These are phyloP conservation scores for Metahyphopichia silvanorum DNA, from an alignment of 805 yeast genomes.

Conservation along the genomic window DNA sequence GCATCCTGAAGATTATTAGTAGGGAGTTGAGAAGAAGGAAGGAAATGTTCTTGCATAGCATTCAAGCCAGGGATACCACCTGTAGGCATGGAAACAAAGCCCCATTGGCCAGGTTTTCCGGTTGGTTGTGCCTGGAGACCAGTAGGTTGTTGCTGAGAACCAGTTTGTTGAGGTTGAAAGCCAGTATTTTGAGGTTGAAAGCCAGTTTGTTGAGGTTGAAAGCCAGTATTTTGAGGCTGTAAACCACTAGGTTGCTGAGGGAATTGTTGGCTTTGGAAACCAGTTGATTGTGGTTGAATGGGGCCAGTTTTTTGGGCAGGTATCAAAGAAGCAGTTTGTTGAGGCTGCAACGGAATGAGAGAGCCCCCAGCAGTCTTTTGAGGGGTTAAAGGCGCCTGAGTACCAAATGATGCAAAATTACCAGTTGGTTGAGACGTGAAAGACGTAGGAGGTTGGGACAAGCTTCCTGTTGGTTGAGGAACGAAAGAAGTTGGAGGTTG, in stretches of 20 bases:
- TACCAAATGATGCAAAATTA: not conserved
- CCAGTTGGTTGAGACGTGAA: constrained; percentile 6
- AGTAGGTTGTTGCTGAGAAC: constrained; percentile 22
- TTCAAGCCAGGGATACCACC: constrained; percentile 71
- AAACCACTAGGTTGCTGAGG: constrained; percentile 19
- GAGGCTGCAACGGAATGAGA: constrained; percentile 52
- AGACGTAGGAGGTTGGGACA: constrained; percentile 26
- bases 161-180: constrained; percentile 26
- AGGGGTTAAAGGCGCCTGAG: constrained; percentile 20
- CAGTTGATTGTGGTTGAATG: constrained; percentile 28
- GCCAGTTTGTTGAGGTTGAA: constrained; percentile 29
- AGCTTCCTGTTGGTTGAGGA: constrained; percentile 40
- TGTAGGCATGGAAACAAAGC: constrained; percentile 65
- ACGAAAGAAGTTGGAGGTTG: constrained; percentile 28
- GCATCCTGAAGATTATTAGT: constrained; percentile 37
- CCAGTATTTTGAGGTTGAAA: constrained; percentile 44
- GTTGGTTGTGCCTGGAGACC: constrained; percentile 50
- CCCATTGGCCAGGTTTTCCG: constrained; percentile 80
- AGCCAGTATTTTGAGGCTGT: constrained; percentile 31
- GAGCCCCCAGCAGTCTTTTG: constrained; percentile 48
- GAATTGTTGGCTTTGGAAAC: constrained; percentile 12
- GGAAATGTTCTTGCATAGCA: constrained; percentile 62
- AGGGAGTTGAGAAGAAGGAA: constrained; percentile 47
- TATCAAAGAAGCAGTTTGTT: constrained; percentile 65
- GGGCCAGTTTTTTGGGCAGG: constrained; percentile 45